Conservation (phyloP, 768 basidiomycete genomes). For the Epithele typhae region DNA sequence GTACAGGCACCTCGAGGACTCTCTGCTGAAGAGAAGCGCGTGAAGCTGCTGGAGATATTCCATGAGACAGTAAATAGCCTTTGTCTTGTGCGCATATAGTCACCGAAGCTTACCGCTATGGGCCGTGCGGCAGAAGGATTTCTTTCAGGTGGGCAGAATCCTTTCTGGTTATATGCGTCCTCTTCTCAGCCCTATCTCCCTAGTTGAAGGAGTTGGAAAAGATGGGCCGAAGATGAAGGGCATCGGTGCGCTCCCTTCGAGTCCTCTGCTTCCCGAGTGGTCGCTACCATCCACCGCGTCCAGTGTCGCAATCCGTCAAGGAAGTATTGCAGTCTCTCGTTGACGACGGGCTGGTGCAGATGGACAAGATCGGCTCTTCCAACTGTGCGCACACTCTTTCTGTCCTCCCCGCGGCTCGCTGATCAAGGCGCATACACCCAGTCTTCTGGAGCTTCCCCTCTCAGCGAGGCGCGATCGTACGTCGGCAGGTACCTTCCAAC, state of each 20-base stretch:
- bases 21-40: slow-evolving; percentile 86
- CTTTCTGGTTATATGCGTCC: no score
- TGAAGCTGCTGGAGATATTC: slow-evolving; percentile 87
- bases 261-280: no score
- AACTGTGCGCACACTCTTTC: slow-evolving; percentile 59
- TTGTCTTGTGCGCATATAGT: neutral
- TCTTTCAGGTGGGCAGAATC: slow-evolving; percentile 52
- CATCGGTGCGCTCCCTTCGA: slow-evolving; percentile 55
- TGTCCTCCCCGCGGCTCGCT: neutral
- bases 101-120: neutral
- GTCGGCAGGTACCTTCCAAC: neutral
- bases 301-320: slow-evolving; percentile 89
- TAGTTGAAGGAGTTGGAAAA: slow-evolving; percentile 93
- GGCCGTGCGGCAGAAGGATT: slow-evolving; percentile 59
- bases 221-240: slow-evolving; percentile 84
- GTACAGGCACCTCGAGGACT: slow-evolving; percentile 74
- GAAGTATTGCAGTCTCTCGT: slow-evolving; percentile 86
- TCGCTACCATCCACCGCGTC: neutral
- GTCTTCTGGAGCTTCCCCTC: slow-evolving; percentile 98
- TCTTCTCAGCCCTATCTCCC: neutral
- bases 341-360: slow-evolving; percentile 80
- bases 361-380: slow-evolving; percentile 91
- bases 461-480: slow-evolving; percentile 73
- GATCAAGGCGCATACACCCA: slow-evolving; percentile 30
- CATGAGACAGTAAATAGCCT: slow-evolving; percentile 70